phyloP scores from a whole-genome alignment of 441 rosid genomes.

The Aquilaria agallochum region DNA sequence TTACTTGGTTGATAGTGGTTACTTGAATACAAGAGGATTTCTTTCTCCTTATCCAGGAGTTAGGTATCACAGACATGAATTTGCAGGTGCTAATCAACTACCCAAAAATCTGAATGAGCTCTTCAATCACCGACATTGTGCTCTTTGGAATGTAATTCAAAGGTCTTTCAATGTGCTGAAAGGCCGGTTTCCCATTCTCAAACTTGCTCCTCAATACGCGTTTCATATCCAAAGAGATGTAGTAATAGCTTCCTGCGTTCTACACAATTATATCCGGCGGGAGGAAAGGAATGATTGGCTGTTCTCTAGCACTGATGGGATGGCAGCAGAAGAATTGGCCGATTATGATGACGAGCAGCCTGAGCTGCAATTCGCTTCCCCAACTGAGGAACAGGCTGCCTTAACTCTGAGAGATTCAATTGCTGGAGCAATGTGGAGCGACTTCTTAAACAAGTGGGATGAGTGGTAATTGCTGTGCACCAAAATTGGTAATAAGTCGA shows the following conservation, averaged over 20 bases:
- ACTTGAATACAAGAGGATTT: constrained; percentile 62
- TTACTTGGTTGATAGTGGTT: constrained; percentile 70
- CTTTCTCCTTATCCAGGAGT: constrained; percentile 69
- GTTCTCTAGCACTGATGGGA: constrained; percentile 40
- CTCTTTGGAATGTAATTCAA: constrained; percentile 45
- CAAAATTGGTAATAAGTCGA: too few relatives aligned
- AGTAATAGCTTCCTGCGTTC: constrained; percentile 74
- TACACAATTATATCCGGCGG: constrained; percentile 61
- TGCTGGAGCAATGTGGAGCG: constrained; percentile 75
- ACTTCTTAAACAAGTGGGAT: constrained; percentile 73
- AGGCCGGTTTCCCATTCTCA: constrained; percentile 74
- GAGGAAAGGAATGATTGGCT: constrained; percentile 78
- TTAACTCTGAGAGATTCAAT: constrained; percentile 52
- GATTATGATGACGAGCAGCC: constrained; percentile 54
- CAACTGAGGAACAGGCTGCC: constrained; percentile 47
- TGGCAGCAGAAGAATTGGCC: constrained; percentile 32
- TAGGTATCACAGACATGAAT: constrained; percentile 53
- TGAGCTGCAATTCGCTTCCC: constrained; percentile 50
- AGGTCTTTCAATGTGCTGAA: constrained; percentile 53
- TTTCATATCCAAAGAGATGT: constrained; percentile 83
- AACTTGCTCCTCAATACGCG: constrained; percentile 73
- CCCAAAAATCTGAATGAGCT: constrained; percentile 69
- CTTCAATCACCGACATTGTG: constrained; percentile 77
- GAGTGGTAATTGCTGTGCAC: constrained; percentile 43
- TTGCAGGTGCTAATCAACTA: constrained; percentile 60